These are phyloP conservation scores for Kingdonia uniflora DNA, from an alignment of 164 flowering plant genomes.

Conservation along the genomic window DNA sequence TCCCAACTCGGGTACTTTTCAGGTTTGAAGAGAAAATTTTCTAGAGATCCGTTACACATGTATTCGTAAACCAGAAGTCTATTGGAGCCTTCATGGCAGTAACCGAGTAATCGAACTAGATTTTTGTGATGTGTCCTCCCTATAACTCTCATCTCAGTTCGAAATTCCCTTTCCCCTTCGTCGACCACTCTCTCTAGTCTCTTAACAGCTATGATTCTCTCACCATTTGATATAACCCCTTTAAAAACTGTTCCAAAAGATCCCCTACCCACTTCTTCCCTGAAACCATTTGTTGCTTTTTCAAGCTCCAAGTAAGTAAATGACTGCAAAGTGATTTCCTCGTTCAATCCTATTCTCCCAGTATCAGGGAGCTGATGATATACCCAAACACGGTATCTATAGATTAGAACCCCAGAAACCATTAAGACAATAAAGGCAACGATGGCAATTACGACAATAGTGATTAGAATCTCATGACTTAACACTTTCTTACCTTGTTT, in stretches of 20 bases:
- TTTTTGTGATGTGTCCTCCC: constrained; percentile 23
- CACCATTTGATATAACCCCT: constrained; percentile 5
- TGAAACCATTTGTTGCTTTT: constrained; percentile 14
- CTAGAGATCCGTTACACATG: constrained; percentile 22
- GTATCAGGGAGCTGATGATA: neutral
- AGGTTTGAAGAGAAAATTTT: constrained; percentile 10
- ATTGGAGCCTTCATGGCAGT: constrained; percentile 8
- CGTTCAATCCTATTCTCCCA: neutral
- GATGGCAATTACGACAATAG: neutral
- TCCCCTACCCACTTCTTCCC: constrained; percentile 17
- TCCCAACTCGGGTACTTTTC: constrained; percentile 11
- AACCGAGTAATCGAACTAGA: constrained; percentile 16
- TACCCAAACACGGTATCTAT: neutral
- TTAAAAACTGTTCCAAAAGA: constrained; percentile 15
- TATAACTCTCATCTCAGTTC: constrained; percentile 11
- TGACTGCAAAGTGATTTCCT: constrained; percentile 9
- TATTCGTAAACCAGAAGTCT: constrained; percentile 20
- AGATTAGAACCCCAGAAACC: constrained; percentile 2
- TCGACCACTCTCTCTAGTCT: constrained; percentile 10
- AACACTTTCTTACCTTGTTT: neutral
- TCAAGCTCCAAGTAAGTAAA: constrained; percentile 14
- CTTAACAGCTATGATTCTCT: constrained; percentile 11
- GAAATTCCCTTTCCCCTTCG: constrained; percentile 21
- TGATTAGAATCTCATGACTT: neutral
- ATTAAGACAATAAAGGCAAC: constrained; percentile 1